A percentile compares a stretch with the other conserved stretches of the same genome.
Evolutionary conservation across 345 rosid species (phyloP).

Genomic region (Combretum micranthum): DNA sequence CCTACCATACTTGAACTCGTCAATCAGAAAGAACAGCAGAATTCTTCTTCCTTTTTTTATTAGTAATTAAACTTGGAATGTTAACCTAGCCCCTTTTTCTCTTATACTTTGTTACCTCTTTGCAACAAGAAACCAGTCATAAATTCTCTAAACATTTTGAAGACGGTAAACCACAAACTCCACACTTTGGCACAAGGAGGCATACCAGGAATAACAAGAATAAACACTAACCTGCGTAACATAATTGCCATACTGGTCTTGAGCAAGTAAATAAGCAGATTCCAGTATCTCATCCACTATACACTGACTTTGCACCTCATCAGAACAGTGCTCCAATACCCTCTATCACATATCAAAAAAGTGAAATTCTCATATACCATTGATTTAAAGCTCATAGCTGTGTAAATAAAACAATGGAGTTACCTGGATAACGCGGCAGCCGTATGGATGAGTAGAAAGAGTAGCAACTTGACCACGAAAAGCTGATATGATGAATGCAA

Average conservation of each 20-base stretch:
- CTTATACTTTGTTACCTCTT: too few species aligned
- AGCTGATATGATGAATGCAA: slow-evolving; percentile 75
- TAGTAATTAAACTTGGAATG: too few species aligned
- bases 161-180: background rate
- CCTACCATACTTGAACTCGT: too few species aligned
- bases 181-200: background rate
- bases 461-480: slow-evolving; percentile 76
- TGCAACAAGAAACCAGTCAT: background rate
- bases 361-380: slow-evolving; percentile 3
- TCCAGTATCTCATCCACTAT: slow-evolving; percentile 89
- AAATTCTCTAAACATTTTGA: background rate
- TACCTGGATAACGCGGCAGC: slow-evolving; percentile 98
- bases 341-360: slow-evolving; percentile 42
- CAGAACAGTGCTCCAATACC: slow-evolving; percentile 89
- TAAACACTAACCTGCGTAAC: slow-evolving; percentile 73
- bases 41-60: too few species aligned
- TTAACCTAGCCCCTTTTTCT: too few species aligned
- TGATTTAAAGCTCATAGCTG: slow-evolving; percentile 4
- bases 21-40: too few species aligned
- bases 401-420: background rate
- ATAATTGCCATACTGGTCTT: slow-evolving; percentile 97
- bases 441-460: slow-evolving; percentile 94
- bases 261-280: slow-evolving; percentile 73
- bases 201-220: slow-evolving; percentile 5
- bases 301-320: slow-evolving; percentile 64